Evolutionary conservation across 139 green algal genomes (phyloP).

Genomic region (Tetraselmis striata): DNA sequence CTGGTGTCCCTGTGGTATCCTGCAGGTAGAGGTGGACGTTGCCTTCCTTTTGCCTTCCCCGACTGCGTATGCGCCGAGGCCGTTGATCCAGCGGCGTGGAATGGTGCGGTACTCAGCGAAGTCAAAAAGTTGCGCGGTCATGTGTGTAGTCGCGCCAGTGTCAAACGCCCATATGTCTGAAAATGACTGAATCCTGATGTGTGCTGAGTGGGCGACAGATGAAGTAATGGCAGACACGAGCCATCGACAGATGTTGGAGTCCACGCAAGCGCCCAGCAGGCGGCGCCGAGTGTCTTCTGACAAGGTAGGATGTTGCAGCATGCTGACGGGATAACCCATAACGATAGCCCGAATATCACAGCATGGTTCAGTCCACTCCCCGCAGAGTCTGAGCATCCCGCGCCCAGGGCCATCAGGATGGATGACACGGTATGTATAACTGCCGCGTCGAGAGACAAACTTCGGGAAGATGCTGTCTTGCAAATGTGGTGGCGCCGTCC

Average conservation of each 20-base stretch:
- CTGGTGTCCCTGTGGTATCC: background rate
- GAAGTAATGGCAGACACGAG: no score
- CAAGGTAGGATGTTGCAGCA: background rate
- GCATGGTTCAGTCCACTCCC: no score
- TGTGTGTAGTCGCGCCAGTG: background rate
- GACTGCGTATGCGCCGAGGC: background rate
- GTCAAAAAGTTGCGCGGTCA: background rate
- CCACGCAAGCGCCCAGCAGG: background rate
- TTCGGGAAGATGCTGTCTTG: background rate
- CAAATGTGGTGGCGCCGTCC: background rate
- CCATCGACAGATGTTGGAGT: background rate
- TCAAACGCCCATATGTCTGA: background rate
- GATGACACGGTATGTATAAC: no score
- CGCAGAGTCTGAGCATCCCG: no score
- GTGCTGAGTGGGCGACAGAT: background rate
- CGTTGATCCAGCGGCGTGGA: background rate
- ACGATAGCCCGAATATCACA: background rate
- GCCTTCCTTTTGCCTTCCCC: no score
- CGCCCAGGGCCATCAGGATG: background rate
- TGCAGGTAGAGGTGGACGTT: background rate
- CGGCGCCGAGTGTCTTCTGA: background rate
- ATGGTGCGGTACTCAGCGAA: background rate
- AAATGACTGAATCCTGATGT: background rate
- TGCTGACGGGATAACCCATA: background rate
- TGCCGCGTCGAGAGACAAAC: background rate